A percentile compares a stretch with the other conserved stretches of the same genome.
These are phyloP conservation scores for Fragaria vesca DNA, from an alignment of 306 rosid genomes.

Conservation along the genomic window DNA sequence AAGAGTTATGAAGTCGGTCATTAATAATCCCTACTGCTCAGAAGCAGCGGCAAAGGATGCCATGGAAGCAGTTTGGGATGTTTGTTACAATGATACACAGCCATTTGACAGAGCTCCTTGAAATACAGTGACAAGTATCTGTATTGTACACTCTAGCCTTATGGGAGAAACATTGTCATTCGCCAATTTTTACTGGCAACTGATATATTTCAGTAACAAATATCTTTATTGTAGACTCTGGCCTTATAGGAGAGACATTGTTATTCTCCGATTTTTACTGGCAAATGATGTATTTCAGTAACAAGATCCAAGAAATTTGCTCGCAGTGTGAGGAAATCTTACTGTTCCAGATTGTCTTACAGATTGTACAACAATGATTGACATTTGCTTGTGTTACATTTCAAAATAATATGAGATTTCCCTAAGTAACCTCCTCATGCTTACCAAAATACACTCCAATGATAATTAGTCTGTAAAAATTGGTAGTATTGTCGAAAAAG, in stretches of 20 bases:
- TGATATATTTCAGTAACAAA: background rate
- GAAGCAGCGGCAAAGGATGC: constrained; percentile 66
- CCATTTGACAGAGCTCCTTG: constrained; percentile 85
- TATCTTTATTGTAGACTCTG: background rate
- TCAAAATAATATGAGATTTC: no score
- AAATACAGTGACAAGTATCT: constrained; percentile 17
- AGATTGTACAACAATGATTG: no score
- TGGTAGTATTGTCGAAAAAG: no score
- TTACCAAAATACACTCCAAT: no score
- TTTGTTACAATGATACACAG: constrained; percentile 65
- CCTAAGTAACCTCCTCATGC: no score
- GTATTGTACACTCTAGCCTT: background rate
- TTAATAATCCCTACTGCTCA: constrained; percentile 50
- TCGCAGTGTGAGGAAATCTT: background rate
- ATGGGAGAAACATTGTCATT: constrained; percentile 20
- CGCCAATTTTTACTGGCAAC: constrained; percentile 1
- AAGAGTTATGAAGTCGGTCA: constrained; percentile 72
- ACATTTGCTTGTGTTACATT: no score
- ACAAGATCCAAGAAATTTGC: constrained; percentile 4
- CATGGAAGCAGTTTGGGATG: constrained; percentile 92
- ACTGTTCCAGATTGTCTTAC: no score
- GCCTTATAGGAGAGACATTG: constrained; percentile 16
- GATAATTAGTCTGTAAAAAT: no score
- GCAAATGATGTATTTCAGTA: background rate
- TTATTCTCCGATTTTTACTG: constrained; percentile 11